Base-by-base conservation (phyloP, 176 grass and related monocot species). In the Zizania latifolia region DNA sequence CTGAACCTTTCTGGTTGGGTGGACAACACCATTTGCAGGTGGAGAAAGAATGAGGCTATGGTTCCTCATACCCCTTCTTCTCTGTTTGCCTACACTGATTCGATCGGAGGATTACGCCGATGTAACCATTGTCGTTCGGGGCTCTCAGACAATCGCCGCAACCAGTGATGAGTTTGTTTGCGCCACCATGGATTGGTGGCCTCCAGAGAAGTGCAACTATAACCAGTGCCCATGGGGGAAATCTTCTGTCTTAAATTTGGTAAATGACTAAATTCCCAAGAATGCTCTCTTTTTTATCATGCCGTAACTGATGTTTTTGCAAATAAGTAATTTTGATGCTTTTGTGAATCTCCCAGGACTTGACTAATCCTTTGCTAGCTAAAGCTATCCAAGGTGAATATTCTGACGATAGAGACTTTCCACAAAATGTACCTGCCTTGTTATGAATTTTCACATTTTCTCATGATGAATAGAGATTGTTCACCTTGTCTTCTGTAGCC, bases 101-200 rank as follows among this genome's bases (percentile, higher is more conserved):
- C 59, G 44, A 57, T 88, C 89, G 0, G 75, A 90, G 57, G 91
- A 94, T 76, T 78, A 81, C 38, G 70, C 65, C 0, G 86, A 92
- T 82, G 95, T 88, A 74, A 88, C 86, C 0, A 76, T 94, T 54
- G 82, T 84, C 68, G 31, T 99, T 51, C 86, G 77, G 41, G 95
- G 95, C 5, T 88, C 95, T 21, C 30, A 78, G 60, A 87, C 75
- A 16, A 80, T 94, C 15, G 91, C 91, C 39, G 83, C 90, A 5
- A 99, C 84, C 23, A 85, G 83, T 40, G 78, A 86, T n/a, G 78
- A 79, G 79, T 99, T 92, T 38, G 77, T 99, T 59, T 99, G 95
- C 2, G 89, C 89, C 11, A 99, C 95, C 68, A 71, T 99, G 35
- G 95, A 99, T 94, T 99, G 95, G 95, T 99, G 95, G 95, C 95